Evolutionary conservation across 2,329 filamentous ascomycete species (phyloP).

Genomic region (Thelonectria rubi): DNA sequence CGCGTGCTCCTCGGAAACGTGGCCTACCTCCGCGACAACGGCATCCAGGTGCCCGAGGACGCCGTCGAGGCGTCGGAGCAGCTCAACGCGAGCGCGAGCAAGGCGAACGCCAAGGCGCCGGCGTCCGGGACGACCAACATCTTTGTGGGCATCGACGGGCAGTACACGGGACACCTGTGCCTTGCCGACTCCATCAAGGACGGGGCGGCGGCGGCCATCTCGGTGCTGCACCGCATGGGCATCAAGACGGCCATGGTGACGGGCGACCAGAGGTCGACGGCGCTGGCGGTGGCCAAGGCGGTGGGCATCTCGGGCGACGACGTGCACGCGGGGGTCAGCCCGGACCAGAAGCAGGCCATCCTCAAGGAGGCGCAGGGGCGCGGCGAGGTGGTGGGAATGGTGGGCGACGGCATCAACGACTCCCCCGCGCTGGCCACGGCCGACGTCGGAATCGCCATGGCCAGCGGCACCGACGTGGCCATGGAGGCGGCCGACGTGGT

Average conservation of each 20-base stretch:
- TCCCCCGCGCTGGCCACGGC: conserved; percentile 93
- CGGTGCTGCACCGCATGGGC: conserved; percentile 84
- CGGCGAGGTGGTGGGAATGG: conserved; percentile 90
- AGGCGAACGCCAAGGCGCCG: conserved; percentile 45
- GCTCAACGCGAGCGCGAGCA: conserved; percentile 58
- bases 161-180: conserved; percentile 83
- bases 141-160: conserved; percentile 85
- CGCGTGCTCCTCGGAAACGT: conserved; percentile 86
- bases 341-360: conserved; percentile 90
- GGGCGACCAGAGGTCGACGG: conserved; percentile 87
- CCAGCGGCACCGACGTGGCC: conserved; percentile 92
- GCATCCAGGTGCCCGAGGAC: conserved; percentile 70
- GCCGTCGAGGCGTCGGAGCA: conserved; percentile 71
- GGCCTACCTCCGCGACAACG: conserved; percentile 75
- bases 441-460: conserved; percentile 91
- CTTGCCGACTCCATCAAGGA: conserved; percentile 93
- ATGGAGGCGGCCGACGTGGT: conserved; percentile 98
- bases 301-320: conserved; percentile 81
- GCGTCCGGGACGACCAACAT: conserved; percentile 85
- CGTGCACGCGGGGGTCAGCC: conserved; percentile 88
- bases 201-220: conserved; percentile 80
- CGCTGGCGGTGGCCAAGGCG: conserved; percentile 80
- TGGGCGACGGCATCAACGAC: conserved; percentile 98
- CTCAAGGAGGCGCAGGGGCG: conserved; percentile 77
- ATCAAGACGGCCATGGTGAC: conserved; percentile 93